These are phyloP conservation scores for Vaucheria bursata DNA, from an alignment of 352 stramenopile species.

Conservation along the genomic window DNA sequence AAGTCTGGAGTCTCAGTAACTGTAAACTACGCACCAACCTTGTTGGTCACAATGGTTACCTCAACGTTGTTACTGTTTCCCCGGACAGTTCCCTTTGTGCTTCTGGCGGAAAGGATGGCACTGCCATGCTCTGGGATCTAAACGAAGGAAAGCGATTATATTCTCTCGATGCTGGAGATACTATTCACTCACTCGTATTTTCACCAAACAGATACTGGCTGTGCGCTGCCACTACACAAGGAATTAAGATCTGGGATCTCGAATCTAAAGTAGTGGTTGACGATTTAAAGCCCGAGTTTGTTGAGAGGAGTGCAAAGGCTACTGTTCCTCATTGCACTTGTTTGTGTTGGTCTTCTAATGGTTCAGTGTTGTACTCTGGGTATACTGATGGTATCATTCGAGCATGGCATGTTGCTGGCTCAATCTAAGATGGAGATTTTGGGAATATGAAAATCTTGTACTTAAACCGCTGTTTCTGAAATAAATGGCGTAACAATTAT, in stretches of 20 bases:
- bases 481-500: no score
- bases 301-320: slow-evolving; percentile 80
- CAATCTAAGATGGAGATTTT: no score
- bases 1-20: slow-evolving; percentile 97
- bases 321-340: slow-evolving; percentile 89
- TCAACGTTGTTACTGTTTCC: slow-evolving; percentile 99
- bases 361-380: slow-evolving; percentile 94
- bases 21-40: slow-evolving; percentile 99
- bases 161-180: slow-evolving; percentile 92
- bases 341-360: slow-evolving; percentile 95
- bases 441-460: no score
- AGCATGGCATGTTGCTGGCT: slow-evolving; percentile 61
- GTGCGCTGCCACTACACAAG: slow-evolving; percentile 91
- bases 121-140: slow-evolving; percentile 99
- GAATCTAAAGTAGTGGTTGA: slow-evolving; percentile 98
- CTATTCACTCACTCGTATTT: slow-evolving; percentile 95
- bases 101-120: slow-evolving; percentile 98
- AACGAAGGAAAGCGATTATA: slow-evolving; percentile 99
- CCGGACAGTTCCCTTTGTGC: slow-evolving; percentile 98
- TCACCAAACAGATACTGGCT: slow-evolving; percentile 99
- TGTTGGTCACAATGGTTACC: slow-evolving; percentile 83
- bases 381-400: slow-evolving; percentile 96
- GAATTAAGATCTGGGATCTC: slow-evolving; percentile 99
- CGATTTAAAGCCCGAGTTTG: slow-evolving; percentile 83
- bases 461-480: no score